phyloP scores from a whole-genome alignment of 2,329 filamentous ascomycete genomes.

The Phoma herbarum region DNA sequence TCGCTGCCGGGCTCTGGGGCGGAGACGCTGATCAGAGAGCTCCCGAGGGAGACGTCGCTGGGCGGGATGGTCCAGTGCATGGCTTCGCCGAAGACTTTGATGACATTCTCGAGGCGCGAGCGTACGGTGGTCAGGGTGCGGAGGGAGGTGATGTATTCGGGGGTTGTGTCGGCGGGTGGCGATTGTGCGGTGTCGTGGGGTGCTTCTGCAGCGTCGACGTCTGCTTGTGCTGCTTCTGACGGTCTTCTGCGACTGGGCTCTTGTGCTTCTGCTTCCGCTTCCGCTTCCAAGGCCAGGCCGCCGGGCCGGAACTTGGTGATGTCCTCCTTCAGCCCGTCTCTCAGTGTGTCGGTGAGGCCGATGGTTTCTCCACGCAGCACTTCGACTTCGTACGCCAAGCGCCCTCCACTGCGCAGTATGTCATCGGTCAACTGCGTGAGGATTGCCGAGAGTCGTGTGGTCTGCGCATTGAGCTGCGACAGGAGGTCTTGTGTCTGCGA shows the following conservation, averaged over 20 bases:
- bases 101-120: constrained; percentile 83
- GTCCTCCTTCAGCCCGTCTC: constrained; percentile 75
- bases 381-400: constrained; percentile 94
- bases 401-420: constrained; percentile 86
- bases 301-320: constrained; percentile 75
- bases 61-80: constrained; percentile 96
- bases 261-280: constrained; percentile 14
- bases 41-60: constrained; percentile 82
- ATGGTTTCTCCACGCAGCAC: constrained; percentile 87
- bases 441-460: constrained; percentile 79
- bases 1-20: constrained; percentile 76
- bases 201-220: constrained; percentile 1
- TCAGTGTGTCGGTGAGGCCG: constrained; percentile 79
- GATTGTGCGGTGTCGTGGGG: background rate
- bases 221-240: constrained; percentile 4
- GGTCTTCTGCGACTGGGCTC: constrained; percentile 6
- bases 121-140: constrained; percentile 85
- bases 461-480: constrained; percentile 87
- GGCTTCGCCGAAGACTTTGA: constrained; percentile 90
- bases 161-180: constrained; percentile 25
- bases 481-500: constrained; percentile 84
- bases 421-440: constrained; percentile 94
- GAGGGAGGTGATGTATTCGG: constrained; percentile 74
- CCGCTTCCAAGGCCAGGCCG: constrained; percentile 37
- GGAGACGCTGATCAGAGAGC: constrained; percentile 89